Evolutionary conservation across 768 basidiomycete species (phyloP), one percentile per base, ranked within the genome.

Genomic region (Amylocystis lapponica): DNA sequence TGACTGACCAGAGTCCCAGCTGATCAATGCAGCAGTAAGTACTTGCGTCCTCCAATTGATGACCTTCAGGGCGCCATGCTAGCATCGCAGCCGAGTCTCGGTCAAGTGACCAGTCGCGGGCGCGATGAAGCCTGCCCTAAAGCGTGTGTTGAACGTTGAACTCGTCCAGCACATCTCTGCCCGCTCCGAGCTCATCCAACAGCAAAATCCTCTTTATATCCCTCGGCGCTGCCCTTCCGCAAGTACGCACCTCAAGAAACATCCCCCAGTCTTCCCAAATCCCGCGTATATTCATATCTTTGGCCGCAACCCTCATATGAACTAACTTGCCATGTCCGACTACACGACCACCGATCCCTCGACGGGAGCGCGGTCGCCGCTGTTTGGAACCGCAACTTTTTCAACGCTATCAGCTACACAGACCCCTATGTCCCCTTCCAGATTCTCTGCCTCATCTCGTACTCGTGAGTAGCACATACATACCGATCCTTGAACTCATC

Each of bases 311-410:
- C 45, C 22, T 47, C 34, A 38, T 25, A 45, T 32, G 22, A 41
- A 35, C 17, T 23, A 30, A 12, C 29, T 10, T 10, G 29, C 32
- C 30, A 72, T 74, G 72, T 62, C 70, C 39, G 64, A 54, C 29
- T 65, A 67, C 58, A 55, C 62, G 21, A 50, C 54, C 10, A 53
- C 61, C 27, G 55, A 58, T 27, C 52, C 54, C 46, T 61, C 62
- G 27, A 55, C 49, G 14, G 50, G 51, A 13, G 66, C 71, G 17
- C 73, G 81, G 69, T 84, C 83, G 37, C 83, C 81, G 19, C 66
- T 72, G 17, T 75, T 75, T 51, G 81, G 79, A 63, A 76, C 79
- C 34, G 70, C 75, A 16, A 77, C 78, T 0, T 78, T 71, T 53
- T 74, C 75, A 13, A 70, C 72, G 0, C 55, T 78, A 37, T 70